phyloP scores from a whole-genome alignment of 306 rosid genomes.

The Lagenaria siceraria region DNA sequence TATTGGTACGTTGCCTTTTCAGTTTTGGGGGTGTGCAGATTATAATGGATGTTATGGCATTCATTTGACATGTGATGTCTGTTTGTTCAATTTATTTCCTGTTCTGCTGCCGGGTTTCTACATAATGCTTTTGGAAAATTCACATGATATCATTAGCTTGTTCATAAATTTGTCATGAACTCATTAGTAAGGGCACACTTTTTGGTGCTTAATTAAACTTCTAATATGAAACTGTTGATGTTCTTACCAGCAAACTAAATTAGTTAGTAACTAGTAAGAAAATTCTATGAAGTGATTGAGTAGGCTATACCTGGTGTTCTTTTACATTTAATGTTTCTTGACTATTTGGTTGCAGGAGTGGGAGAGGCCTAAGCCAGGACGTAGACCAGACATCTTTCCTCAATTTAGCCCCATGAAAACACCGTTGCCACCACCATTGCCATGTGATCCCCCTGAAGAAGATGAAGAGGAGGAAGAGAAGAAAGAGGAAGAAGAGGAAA shows the following conservation, averaged over 20 bases:
- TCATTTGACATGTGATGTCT: neutral
- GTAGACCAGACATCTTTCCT: constrained; percentile 43
- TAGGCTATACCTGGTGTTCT: neutral
- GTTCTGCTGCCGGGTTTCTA: neutral
- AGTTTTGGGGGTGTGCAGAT: neutral
- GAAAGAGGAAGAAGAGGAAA: constrained; percentile 34
- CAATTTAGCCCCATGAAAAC: constrained; percentile 36
- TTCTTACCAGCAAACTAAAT: neutral
- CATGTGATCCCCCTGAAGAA: constrained; percentile 46
- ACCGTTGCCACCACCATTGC: constrained; percentile 44
- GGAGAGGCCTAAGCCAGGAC: constrained; percentile 38
- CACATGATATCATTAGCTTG: neutral
- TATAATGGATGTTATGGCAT: neutral
- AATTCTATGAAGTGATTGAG: neutral
- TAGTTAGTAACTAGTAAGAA: neutral
- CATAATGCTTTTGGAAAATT: neutral
- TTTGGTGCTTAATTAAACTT: neutral
- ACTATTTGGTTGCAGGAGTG: constrained; percentile 27
- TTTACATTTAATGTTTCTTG: neutral
- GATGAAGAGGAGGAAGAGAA: constrained; percentile 48
- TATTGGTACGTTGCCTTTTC: neutral
- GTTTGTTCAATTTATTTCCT: neutral
- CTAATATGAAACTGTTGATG: neutral
- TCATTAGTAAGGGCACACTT: neutral
- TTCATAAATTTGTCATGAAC: neutral